These are phyloP conservation scores for Lecanosticta acicola DNA, from an alignment of 2,329 filamentous ascomycete genomes.

Conservation along the genomic window DNA sequence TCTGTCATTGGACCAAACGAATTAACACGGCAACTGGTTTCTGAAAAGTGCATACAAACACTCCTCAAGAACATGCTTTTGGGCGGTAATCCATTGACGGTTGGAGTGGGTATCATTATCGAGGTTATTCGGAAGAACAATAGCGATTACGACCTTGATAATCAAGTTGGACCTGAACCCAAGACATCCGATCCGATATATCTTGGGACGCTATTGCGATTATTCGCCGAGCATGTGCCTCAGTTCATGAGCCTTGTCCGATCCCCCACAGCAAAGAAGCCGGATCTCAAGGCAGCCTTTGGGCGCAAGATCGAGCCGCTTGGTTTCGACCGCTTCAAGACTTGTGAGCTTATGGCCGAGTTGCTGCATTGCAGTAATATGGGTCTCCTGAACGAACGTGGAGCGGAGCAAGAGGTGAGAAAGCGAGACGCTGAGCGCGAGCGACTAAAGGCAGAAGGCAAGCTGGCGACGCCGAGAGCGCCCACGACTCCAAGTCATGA, in stretches of 20 bases:
- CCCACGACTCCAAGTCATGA: conserved; percentile 54
- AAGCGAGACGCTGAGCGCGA: conserved; percentile 76
- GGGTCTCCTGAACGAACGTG: conserved; percentile 86
- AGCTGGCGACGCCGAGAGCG: conserved; percentile 53
- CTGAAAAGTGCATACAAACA: conserved; percentile 71
- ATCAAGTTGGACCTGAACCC: conserved; percentile 71
- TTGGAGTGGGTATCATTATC: conserved; percentile 94
- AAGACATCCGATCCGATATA: conserved; percentile 93
- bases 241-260: conserved; percentile 90
- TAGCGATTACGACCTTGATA: conserved; percentile 94
- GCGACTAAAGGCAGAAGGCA: conserved; percentile 69
- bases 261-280: conserved; percentile 66
- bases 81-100: conserved; percentile 88
- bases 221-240: conserved; percentile 86
- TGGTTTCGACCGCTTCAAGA: conserved; percentile 97
- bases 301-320: conserved; percentile 86
- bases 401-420: conserved; percentile 80
- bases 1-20: conserved; percentile 99
- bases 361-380: conserved; percentile 97
- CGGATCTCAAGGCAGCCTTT: conserved; percentile 78
- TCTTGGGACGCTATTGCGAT: conserved; percentile 77
- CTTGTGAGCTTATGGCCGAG: conserved; percentile 97
- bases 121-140: conserved; percentile 99
- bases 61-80: conserved; percentile 89
- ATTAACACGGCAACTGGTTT: conserved; percentile 89